Evolutionary conservation across 2,329 filamentous ascomycete genomes (phyloP).

Genomic region (Cladophialophora psammophila): DNA sequence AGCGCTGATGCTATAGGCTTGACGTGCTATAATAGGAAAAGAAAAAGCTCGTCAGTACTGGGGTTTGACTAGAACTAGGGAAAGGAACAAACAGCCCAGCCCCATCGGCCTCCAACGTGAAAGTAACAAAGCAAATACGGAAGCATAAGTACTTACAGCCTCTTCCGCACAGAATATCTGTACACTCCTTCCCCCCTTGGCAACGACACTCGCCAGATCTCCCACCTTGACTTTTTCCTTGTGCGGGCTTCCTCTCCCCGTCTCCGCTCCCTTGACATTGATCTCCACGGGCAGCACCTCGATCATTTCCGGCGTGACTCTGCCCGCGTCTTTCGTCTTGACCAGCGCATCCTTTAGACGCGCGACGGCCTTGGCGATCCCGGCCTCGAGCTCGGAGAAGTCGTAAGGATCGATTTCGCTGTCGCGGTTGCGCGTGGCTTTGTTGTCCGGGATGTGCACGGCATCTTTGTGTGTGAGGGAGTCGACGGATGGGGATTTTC

Average conservation of each 20-base stretch:
- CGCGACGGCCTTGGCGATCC: conserved; percentile 63
- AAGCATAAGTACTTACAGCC: conserved; percentile 57
- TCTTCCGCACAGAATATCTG: conserved; percentile 70
- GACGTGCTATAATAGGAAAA: conserved; percentile 46
- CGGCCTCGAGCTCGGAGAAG: conserved; percentile 63
- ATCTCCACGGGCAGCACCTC: conserved; percentile 68
- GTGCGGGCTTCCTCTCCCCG: conserved; percentile 40
- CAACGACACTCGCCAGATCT: conserved; percentile 72
- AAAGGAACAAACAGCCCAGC: neutral
- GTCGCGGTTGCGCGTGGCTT: conserved; percentile 47
- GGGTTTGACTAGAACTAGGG: neutral
- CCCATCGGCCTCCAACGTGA: neutral
- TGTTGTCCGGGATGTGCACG: conserved; percentile 58
- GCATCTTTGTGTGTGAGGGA: conserved; percentile 44
- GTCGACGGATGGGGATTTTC: conserved; percentile 37
- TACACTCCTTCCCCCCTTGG: conserved; percentile 66
- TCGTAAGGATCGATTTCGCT: conserved; percentile 64
- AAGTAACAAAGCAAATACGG: neutral
- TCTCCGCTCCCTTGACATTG: conserved; percentile 62
- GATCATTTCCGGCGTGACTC: conserved; percentile 68
- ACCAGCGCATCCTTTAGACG: conserved; percentile 67
- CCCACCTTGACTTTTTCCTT: conserved; percentile 59
- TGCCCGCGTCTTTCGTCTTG: conserved; percentile 67
- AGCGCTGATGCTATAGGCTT: conserved; percentile 56
- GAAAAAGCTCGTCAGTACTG: neutral